A percentile compares a stretch with the other conserved stretches of the same genome.
Conservation (phyloP, 768 basidiomycete species). For the Amanita inopinata region DNA sequence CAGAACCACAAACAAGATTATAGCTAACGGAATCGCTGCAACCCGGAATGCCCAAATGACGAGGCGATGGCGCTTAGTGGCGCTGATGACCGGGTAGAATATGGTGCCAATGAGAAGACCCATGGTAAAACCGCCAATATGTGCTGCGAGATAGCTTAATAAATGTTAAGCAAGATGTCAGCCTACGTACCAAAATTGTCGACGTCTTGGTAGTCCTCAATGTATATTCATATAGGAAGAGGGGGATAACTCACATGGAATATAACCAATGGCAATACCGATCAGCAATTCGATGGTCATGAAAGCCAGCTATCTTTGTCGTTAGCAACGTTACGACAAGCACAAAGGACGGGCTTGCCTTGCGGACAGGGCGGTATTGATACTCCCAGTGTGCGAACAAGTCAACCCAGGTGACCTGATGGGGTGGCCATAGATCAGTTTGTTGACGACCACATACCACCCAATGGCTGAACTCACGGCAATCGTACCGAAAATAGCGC, state of each 20-base stretch:
- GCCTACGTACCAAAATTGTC: conserved; percentile 74
- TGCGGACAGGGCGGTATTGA: conserved; percentile 71
- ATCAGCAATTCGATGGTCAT: conserved; percentile 83
- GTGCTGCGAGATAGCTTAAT: conserved; percentile 35
- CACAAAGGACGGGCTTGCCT: conserved; percentile 32
- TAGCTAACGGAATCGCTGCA: conserved; percentile 60
- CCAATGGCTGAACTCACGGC: conserved; percentile 36
- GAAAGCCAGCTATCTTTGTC: conserved; percentile 51
- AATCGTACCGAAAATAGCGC: conserved; percentile 84
- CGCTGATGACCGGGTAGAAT: conserved; percentile 85
- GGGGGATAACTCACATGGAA: conserved; percentile 49
- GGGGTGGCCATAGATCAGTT: background rate
- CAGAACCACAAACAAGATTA: conserved; percentile 77
- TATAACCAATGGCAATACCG: conserved; percentile 77
- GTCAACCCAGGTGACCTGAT: conserved; percentile 75
- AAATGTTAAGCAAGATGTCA: background rate
- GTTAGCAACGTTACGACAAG: background rate
- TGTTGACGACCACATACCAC: background rate
- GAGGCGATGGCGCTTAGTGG: conserved; percentile 58
- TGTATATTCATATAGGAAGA: too few species aligned
- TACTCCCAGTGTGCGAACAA: conserved; percentile 89
- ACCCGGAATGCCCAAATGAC: conserved; percentile 70
- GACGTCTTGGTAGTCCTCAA: conserved; percentile 50
- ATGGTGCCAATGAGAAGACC: conserved; percentile 74
- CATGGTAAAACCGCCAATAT: conserved; percentile 83